These are phyloP conservation scores for Phytophthora uliginosa DNA, from an alignment of 352 stramenopile genomes.

Conservation along the genomic window DNA sequence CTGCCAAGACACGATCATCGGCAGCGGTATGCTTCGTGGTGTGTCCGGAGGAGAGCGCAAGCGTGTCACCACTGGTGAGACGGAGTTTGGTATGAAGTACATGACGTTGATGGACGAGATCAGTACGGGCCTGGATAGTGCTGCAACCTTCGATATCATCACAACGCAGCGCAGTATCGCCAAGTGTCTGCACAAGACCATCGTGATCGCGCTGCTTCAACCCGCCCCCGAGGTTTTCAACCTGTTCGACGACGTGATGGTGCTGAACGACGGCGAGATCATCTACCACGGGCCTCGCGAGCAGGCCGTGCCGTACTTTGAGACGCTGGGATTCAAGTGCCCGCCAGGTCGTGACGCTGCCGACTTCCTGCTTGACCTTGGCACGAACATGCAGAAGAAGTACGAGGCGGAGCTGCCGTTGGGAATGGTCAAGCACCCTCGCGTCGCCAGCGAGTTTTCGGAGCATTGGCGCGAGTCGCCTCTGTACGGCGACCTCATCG, in stretches of 20 bases:
- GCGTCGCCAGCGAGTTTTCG: slow-evolving; percentile 36
- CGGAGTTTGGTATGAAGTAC: slow-evolving; percentile 73
- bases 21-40: slow-evolving; percentile 55
- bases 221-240: slow-evolving; percentile 69
- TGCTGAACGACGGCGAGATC: slow-evolving; percentile 53
- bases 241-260: slow-evolving; percentile 59
- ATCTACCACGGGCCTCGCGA: slow-evolving; percentile 69
- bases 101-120: slow-evolving; percentile 93
- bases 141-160: slow-evolving; percentile 93
- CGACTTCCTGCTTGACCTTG: slow-evolving; percentile 66
- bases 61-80: slow-evolving; percentile 87
- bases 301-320: slow-evolving; percentile 47
- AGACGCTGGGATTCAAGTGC: slow-evolving; percentile 49
- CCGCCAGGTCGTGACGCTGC: slow-evolving; percentile 54
- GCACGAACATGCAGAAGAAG: slow-evolving; percentile 46
- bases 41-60: slow-evolving; percentile 82
- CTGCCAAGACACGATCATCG: slow-evolving; percentile 61
- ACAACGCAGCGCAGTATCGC: slow-evolving; percentile 61
- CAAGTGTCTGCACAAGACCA: slow-evolving; percentile 51
- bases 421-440: slow-evolving; percentile 26
- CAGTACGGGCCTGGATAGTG: slow-evolving; percentile 93
- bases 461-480: slow-evolving; percentile 23
- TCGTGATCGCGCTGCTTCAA: slow-evolving; percentile 86
- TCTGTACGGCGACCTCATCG: slow-evolving; percentile 9
- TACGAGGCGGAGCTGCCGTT: slow-evolving; percentile 37